Percentiles rank a stretch among this genome's conserved stretches.
Conservation (phyloP, 148 eudicot species). For the Mesembryanthemum crystallinum region DNA sequence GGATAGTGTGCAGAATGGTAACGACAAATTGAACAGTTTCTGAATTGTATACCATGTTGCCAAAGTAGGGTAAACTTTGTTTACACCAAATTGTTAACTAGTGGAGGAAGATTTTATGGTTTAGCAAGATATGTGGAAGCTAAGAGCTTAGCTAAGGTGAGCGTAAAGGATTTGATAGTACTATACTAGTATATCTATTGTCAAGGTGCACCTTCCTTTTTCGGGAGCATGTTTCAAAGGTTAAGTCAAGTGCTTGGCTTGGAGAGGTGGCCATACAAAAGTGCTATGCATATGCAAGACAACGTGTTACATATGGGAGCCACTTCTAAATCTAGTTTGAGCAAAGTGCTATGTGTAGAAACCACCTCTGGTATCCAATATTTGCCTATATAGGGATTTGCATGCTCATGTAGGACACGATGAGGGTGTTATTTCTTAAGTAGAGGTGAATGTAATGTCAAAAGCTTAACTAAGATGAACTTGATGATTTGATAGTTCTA, state of each 20-base stretch:
- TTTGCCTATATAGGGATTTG: too few species aligned
- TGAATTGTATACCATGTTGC: not conserved
- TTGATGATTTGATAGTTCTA: too few species aligned
- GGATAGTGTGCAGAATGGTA: too few species aligned
- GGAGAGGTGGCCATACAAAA: not conserved
- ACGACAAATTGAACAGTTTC: too few species aligned
- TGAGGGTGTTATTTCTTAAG: too few species aligned
- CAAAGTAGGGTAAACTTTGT: not conserved
- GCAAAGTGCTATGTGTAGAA: too few species aligned
- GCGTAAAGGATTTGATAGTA: not conserved
- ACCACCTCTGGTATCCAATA: too few species aligned
- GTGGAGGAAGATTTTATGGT: not conserved
- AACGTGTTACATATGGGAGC: not conserved
- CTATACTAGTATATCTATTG: not conserved
- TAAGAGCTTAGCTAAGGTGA: not conserved
- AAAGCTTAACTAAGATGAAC: too few species aligned
- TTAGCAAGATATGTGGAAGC: not conserved
- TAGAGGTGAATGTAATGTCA: too few species aligned
- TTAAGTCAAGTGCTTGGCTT: not conserved
- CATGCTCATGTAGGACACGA: too few species aligned
- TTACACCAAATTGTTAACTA: not conserved
- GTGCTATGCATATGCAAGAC: not conserved
- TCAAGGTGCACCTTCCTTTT: not conserved
- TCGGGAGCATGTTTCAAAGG: not conserved
- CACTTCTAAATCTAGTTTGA: not conserved